phyloP scores from a whole-genome alignment of 1,284 basidiomycete species.

The Vanrija humicola region DNA sequence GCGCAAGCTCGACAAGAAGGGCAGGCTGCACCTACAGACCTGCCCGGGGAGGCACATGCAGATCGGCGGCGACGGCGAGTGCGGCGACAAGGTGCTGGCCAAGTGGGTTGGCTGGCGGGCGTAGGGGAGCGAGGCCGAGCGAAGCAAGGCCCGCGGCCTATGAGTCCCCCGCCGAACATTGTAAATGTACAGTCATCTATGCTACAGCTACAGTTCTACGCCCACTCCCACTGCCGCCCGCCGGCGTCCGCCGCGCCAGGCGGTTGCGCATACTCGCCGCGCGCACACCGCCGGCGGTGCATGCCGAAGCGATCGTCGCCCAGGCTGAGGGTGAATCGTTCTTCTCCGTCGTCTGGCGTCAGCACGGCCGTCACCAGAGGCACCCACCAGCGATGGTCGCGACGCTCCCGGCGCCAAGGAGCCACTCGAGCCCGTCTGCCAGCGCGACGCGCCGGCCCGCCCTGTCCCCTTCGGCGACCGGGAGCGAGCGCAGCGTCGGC shows the following conservation, averaged over 20 bases:
- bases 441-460: conserved; percentile 22
- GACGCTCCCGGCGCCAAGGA: conserved; percentile 20
- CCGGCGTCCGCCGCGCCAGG: background rate
- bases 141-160: no score
- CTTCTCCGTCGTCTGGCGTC: background rate
- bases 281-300: background rate
- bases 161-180: no score
- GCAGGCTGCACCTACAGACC: conserved; percentile 60
- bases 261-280: conserved; percentile 3
- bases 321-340: background rate
- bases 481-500: conserved; percentile 28
- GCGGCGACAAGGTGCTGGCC: conserved; percentile 45
- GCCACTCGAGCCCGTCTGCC: conserved; percentile 23
- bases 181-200: background rate
- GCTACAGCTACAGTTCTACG: background rate
- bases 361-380: background rate
- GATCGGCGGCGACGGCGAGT: conserved; percentile 60
- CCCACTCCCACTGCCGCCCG: conserved; percentile 7
- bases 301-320: conserved; percentile 1
- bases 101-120: conserved; percentile 43
- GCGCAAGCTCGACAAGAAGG: conserved; percentile 65
- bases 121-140: background rate
- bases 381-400: no score
- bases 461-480: conserved; percentile 23
- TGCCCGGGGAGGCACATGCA: conserved; percentile 86